phyloP scores from a whole-genome alignment of 2,329 filamentous ascomycete species.

The Ceratocystis ficicola region DNA sequence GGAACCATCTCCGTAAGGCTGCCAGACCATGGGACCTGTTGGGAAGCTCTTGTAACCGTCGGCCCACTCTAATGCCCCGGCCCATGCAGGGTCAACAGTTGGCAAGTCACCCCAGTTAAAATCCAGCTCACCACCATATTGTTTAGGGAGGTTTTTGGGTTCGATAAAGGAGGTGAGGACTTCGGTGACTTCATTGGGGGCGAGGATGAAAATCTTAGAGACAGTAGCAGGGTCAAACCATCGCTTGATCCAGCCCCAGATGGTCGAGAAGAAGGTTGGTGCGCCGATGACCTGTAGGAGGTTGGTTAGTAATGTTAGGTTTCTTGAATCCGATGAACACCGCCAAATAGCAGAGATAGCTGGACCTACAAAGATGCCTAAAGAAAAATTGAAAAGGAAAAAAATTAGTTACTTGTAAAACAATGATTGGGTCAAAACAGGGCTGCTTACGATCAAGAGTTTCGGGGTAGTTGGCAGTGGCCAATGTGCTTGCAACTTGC shows the following conservation, averaged over 20 bases:
- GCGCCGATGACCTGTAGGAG: conserved; percentile 63
- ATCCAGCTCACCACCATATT: conserved; percentile 78
- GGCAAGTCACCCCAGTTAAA: conserved; percentile 68
- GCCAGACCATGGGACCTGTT: conserved; percentile 46
- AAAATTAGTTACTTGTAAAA: conserved; percentile 8
- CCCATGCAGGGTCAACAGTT: conserved; percentile 53
- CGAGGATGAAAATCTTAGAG: conserved; percentile 90
- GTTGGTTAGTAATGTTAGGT: conserved; percentile 9
- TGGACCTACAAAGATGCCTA: conserved; percentile 22
- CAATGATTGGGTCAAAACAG: background rate
- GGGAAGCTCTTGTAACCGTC: conserved; percentile 43
- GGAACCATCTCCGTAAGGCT: conserved; percentile 36
- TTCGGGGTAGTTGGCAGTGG: conserved; percentile 90
- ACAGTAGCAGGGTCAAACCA: conserved; percentile 93
- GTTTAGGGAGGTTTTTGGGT: conserved; percentile 67
- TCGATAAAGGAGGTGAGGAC: conserved; percentile 77
- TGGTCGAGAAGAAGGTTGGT: conserved; percentile 79
- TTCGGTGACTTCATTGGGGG: conserved; percentile 56
- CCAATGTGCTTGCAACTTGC: conserved; percentile 79
- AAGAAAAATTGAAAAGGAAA: background rate
- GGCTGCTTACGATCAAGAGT: conserved; percentile 71
- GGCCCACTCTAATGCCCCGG: conserved; percentile 41
- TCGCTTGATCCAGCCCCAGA: conserved; percentile 89
- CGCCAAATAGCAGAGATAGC: background rate
- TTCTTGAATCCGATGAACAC: background rate